Base-by-base conservation (phyloP, 768 basidiomycete genomes). In the Butyriboletus loyo region DNA sequence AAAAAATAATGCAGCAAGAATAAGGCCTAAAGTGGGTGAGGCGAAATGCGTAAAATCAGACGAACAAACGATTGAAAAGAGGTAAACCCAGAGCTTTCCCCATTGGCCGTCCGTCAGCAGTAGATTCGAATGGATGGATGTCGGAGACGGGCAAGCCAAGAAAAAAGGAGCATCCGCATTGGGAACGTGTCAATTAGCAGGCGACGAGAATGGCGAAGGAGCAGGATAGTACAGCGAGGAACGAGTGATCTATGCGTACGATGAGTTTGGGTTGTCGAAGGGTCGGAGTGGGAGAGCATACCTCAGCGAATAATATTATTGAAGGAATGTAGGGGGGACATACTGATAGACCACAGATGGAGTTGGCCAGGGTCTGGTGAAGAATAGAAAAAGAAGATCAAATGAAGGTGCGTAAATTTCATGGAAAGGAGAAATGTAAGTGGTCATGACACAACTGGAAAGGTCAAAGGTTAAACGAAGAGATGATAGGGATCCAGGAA, bases 281-380 rank as follows among this genome's bases (percentile, higher is more conserved):
- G 10, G 13, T 36, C 11, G 7, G 32, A 42, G 11, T n/a, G n/a
- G 14, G 17, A 21, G 31, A 31, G 6, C 49, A 27, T 55, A 66
- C 65, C 59, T 64, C 39, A 1, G 46, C 8, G 28, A 50, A 58
- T 50, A 56, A 46, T 35, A 38, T 36, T 53, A 53, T 30, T 36
- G 39, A 66, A 53, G 7, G 62, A 54, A 13, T 27, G 56, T 53
- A 39, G n/a, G 14, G 21, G 22, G 27, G 27, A 37, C 6, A 30
- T 17, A 22, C 35, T 46, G 56, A 57, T 37, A n/a, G 46, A 51
- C 41, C 10, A 37, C 42, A 4, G 42, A 50, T 37, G 28, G 37
- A 9, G 46, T 48, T 35, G 31, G 44, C n/a, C 28, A 31, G 32
- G 35, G 27, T 34, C 17, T 40, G 28, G 24, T 30, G 22, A 46